Percentiles rank a stretch among this genome's conserved stretches.
These are phyloP conservation scores for Kokia cookei DNA, from an alignment of 441 rosid genomes.

Conservation along the genomic window DNA sequence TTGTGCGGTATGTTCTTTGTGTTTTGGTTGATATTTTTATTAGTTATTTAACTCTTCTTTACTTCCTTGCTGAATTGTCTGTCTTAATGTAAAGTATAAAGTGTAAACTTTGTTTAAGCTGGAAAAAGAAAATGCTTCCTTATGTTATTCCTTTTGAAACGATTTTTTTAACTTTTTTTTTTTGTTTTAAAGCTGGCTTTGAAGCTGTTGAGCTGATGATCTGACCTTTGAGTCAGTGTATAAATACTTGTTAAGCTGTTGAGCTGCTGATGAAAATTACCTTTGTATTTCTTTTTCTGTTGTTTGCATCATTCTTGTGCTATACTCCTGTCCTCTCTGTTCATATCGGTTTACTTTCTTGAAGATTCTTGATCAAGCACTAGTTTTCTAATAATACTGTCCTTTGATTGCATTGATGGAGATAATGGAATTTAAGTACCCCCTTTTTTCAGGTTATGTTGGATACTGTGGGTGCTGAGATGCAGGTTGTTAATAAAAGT, in stretches of 20 bases:
- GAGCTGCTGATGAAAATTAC: too few species aligned
- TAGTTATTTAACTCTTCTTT: not conserved
- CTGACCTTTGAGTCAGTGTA: too few species aligned
- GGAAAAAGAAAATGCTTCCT: not conserved
- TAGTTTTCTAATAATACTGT: not conserved
- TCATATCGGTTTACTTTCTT: not conserved
- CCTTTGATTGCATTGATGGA: not conserved
- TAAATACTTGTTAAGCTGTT: too few species aligned
- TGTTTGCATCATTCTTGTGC: too few species aligned
- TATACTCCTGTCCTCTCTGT: not conserved
- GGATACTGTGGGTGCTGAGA: conserved; percentile 87
- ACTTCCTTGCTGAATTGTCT: not conserved
- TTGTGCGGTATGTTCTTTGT: conserved; percentile 68
- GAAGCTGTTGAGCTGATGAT: too few species aligned
- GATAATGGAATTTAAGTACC: not conserved
- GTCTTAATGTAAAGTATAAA: not conserved
- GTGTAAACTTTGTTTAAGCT: not conserved
- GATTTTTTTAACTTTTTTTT: conserved; percentile 37
- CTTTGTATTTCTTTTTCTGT: too few species aligned
- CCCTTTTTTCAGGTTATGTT: conserved; percentile 73
- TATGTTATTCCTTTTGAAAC: not conserved
- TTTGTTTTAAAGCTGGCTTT: conserved; percentile 79
- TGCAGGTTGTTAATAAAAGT: conserved; percentile 79
- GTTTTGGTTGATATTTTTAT: not conserved
- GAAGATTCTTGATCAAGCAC: too few species aligned